Evolutionary conservation across 768 basidiomycete genomes (phyloP).

Genomic region (Mycena vulgaris): DNA sequence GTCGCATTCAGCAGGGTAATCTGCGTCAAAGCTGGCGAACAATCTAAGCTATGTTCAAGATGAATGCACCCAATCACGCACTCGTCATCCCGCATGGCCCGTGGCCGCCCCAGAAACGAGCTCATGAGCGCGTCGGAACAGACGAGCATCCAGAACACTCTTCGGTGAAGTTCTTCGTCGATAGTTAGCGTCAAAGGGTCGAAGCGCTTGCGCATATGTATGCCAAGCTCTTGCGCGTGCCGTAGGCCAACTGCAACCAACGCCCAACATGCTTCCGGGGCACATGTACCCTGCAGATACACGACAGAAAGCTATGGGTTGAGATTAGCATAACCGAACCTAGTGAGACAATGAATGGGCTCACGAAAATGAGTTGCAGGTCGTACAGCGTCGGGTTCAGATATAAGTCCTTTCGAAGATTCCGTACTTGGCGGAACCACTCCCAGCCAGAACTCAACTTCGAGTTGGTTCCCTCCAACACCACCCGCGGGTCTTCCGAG

Average conservation of each 20-base stretch:
- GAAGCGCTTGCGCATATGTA: slow-evolving; percentile 32
- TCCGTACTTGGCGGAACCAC: slow-evolving; percentile 28
- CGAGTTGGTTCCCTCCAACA: slow-evolving; percentile 34
- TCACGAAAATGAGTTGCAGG: slow-evolving; percentile 25
- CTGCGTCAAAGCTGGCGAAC: slow-evolving; percentile 64
- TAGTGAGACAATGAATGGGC: background rate
- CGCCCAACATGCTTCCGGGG: slow-evolving; percentile 15
- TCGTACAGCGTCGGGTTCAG: slow-evolving; percentile 13
- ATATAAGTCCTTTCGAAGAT: slow-evolving; percentile 36
- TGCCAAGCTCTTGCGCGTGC: slow-evolving; percentile 23
- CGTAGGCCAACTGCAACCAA: slow-evolving; percentile 23
- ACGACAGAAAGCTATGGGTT: slow-evolving; percentile 22
- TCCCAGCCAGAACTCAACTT: slow-evolving; percentile 47
- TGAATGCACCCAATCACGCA: slow-evolving; percentile 46
- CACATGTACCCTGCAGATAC: slow-evolving; percentile 31
- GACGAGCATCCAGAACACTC: slow-evolving; percentile 34
- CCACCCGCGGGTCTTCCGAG: slow-evolving; percentile 61
- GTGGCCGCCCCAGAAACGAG: slow-evolving; percentile 67
- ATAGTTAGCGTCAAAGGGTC: slow-evolving; percentile 33
- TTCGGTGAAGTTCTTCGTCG: slow-evolving; percentile 31
- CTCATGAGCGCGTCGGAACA: slow-evolving; percentile 41
- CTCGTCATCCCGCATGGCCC: slow-evolving; percentile 72
- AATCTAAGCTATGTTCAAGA: background rate
- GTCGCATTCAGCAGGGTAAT: slow-evolving; percentile 69
- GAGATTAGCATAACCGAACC: background rate